These are phyloP conservation scores for Aspergillus brasiliensis DNA, from an alignment of 2,329 filamentous ascomycete species.

Conservation along the genomic window DNA sequence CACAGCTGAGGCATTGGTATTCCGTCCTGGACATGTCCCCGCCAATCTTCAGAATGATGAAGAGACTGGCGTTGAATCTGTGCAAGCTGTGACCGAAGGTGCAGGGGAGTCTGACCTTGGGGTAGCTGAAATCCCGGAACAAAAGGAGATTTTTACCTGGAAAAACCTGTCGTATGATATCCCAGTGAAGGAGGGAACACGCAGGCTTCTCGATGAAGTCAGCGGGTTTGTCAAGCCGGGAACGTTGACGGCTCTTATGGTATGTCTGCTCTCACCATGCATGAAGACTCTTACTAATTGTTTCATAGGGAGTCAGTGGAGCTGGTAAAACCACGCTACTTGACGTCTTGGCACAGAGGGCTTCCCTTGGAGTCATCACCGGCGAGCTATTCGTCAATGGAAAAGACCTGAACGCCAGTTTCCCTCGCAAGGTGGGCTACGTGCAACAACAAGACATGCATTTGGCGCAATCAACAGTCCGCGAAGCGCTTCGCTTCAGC, in stretches of 20 bases:
- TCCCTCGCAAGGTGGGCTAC: slow-evolving; percentile 63
- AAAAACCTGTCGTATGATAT: slow-evolving; percentile 76
- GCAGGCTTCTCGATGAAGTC: slow-evolving; percentile 60
- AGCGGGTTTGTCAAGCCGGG: slow-evolving; percentile 57
- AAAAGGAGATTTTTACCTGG: slow-evolving; percentile 81
- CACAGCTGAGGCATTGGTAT: slow-evolving; percentile 6
- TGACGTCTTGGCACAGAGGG: slow-evolving; percentile 59
- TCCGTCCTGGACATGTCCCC: slow-evolving; percentile 4
- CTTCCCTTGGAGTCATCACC: slow-evolving; percentile 62
- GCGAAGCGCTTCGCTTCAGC: slow-evolving; percentile 81
- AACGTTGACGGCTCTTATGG: slow-evolving; percentile 57
- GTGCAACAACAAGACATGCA: slow-evolving; percentile 75
- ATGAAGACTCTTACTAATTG: neutral
- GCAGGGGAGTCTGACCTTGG: neutral
- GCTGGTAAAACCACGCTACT: slow-evolving; percentile 63
- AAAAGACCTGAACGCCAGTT: slow-evolving; percentile 55
- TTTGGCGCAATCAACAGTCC: slow-evolving; percentile 76
- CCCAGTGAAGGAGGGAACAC: slow-evolving; percentile 70
- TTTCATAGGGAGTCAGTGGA: slow-evolving; percentile 54
- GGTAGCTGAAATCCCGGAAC: slow-evolving; percentile 32
- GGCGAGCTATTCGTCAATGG: slow-evolving; percentile 68
- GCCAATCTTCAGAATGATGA: neutral
- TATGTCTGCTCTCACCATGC: neutral
- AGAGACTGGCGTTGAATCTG: slow-evolving; percentile 6
- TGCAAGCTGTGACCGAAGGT: neutral